Evolutionary conservation across 1,139 yeast genomes (phyloP).

Genomic region (Debaryomycetaceae sp.): DNA sequence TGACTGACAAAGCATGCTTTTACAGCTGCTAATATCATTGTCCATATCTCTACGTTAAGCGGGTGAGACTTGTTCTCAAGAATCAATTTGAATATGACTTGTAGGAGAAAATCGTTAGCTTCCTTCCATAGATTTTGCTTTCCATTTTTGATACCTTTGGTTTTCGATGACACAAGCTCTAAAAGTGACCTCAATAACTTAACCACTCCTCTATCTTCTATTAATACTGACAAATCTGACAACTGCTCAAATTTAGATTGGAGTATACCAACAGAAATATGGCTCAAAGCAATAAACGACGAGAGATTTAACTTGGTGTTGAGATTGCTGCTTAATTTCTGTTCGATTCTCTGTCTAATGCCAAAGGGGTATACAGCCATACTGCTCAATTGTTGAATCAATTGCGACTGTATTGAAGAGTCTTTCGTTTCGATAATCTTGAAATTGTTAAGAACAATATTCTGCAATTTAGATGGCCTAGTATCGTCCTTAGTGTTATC

Average conservation of each 20-base stretch:
- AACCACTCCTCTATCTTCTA: conserved; percentile 46
- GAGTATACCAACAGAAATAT: conserved; percentile 44
- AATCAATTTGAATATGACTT: conserved; percentile 19
- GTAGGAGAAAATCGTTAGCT: conserved; percentile 30
- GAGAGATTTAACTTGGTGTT: conserved; percentile 49
- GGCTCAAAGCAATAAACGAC: conserved; percentile 64
- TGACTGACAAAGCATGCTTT: conserved; percentile 36
- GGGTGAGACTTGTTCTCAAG: conserved; percentile 14
- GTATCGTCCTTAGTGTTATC: conserved; percentile 40
- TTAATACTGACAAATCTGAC: conserved; percentile 28
- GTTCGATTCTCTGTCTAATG: conserved; percentile 51
- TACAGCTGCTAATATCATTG: conserved; percentile 39
- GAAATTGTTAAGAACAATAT: conserved; percentile 46
- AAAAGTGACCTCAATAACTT: conserved; percentile 22
- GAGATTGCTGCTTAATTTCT: conserved; percentile 24
- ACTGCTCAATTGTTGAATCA: conserved; percentile 52
- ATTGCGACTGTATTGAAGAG: conserved; percentile 36
- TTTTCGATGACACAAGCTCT: conserved; percentile 29
- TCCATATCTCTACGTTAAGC: conserved; percentile 41
- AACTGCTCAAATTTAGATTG: conserved; percentile 29
- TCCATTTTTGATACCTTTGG: conserved; percentile 29
- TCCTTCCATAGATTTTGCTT: conserved; percentile 41
- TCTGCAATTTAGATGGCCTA: conserved; percentile 55
- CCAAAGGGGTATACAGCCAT: conserved; percentile 59
- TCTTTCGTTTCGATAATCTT: conserved; percentile 28